Evolutionary conservation across 306 rosid genomes (phyloP), one percentile per base, ranked within the genome.

Genomic region (Phaseolus lunatus): DNA sequence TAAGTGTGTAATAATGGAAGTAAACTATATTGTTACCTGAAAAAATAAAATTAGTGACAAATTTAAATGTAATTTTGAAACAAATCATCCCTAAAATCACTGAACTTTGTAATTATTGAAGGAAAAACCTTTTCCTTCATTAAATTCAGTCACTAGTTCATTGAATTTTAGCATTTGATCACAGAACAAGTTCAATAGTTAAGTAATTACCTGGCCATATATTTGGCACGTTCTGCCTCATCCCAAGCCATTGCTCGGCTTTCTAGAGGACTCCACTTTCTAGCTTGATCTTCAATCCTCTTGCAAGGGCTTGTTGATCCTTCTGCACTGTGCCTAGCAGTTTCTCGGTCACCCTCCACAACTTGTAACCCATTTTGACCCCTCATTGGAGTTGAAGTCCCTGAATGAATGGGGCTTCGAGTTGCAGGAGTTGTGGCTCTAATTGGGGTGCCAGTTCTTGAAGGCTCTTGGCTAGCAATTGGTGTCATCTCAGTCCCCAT

Each of bases 401-500:
- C 96, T 3, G 96, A 94, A 50, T 89, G 84, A 37, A 89, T 83
- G 0, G 97, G 98, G 73, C 98, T 94, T 44, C 95, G 75, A 0
- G 78, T 53, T 18, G 77, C 89, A 3, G 93, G 96, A 64, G 97
- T 90, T 47, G 93, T 92, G 24, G 96, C 96, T 77, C 97, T 84
- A 49, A 93, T 78, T 4, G 99, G 99, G 2, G 99, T 96, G 22
- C 89, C 89, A 41, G 94, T 93, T 82, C 98, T 91, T 22, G 99
- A 96, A 76, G 97, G 99, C 80, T 92, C 97, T 73, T 88, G 96
- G 66, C 97, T 93, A 2, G 98, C 96, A 79, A 88, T 86, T 7
- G 98, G 99, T 22, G 99, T 96, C 99, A 96, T 96, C 80, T 96
- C 98, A 41, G 99, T 96, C 8, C 98, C 99, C 99, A 93, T 93